Evolutionary conservation across 2,329 filamentous ascomycete genomes (phyloP).

Genomic region (Nemania diffusa): DNA sequence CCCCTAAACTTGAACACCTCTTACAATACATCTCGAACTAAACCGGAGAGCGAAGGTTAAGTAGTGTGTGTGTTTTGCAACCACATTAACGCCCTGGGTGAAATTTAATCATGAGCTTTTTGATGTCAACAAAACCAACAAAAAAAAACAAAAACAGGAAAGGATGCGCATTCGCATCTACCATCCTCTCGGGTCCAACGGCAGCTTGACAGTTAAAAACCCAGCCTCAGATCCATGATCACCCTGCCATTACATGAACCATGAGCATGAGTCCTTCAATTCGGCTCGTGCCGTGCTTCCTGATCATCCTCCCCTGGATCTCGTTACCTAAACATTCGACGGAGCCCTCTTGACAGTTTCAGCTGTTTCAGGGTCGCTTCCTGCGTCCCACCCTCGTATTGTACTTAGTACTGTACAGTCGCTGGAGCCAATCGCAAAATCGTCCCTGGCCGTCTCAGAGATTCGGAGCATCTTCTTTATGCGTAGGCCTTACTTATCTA

Average conservation of each 20-base stretch:
- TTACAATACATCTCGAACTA: background rate
- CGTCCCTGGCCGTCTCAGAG: background rate
- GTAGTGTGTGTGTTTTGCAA: background rate
- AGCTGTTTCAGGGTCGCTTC: conserved; percentile 15
- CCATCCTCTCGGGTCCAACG: conserved; percentile 19
- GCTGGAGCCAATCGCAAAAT: conserved; percentile 10
- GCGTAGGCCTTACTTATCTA: too few relatives aligned
- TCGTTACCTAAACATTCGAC: conserved; percentile 1
- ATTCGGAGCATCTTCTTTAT: background rate
- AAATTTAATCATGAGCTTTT: conserved; percentile 5
- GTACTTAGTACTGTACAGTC: background rate
- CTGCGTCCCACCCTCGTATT: background rate
- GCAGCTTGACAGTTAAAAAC: conserved; percentile 11
- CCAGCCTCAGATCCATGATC: conserved; percentile 33
- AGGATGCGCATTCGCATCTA: background rate
- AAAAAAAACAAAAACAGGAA: background rate
- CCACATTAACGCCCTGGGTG: background rate
- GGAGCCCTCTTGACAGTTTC: conserved; percentile 18
- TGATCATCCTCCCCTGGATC: conserved; percentile 1
- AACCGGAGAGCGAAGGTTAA: conserved; percentile 16
- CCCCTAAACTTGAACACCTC: background rate
- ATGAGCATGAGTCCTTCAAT: background rate
- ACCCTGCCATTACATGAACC: conserved; percentile 19
- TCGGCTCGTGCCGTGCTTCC: conserved; percentile 17
- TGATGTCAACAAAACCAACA: background rate